Conservation (phyloP, 441 rosid genomes). For the Pelargonium fulgidum region DNA sequence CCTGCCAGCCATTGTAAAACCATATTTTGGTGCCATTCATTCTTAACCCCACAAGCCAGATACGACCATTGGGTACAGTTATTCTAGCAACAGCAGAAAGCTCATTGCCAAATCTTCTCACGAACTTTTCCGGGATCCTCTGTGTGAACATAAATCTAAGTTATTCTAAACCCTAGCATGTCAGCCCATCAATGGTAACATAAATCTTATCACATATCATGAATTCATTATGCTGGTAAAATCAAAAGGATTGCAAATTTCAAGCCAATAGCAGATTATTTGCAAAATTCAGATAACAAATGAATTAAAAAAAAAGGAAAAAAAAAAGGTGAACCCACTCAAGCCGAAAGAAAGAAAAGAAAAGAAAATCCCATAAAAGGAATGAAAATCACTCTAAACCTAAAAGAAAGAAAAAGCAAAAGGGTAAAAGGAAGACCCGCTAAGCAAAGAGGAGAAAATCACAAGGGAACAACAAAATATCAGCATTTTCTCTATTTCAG, state of each 20-base stretch:
- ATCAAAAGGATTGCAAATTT: not conserved
- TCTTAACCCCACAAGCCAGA: constrained; percentile 72
- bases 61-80: constrained; percentile 81
- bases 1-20: constrained; percentile 93
- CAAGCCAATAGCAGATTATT: not conserved
- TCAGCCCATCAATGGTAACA: not conserved
- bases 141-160: constrained; percentile 33
- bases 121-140: constrained; percentile 91
- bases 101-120: constrained; percentile 73
- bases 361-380: constrained; percentile 6
- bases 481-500: not conserved
- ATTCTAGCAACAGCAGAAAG: constrained; percentile 67
- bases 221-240: not conserved
- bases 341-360: not conserved
- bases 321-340: not conserved
- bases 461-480: not conserved
- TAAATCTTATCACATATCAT: not conserved
- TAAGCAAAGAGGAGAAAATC: constrained; percentile 4
- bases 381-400: constrained; percentile 6
- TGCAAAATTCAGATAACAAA: not conserved
- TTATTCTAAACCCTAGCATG: not conserved
- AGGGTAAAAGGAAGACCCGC: not conserved
- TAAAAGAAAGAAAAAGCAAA: not conserved
- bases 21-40: constrained; percentile 74
- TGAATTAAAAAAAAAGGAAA: not conserved